phyloP scores from a whole-genome alignment of 2,329 filamentous ascomycete species.

The Fusarium sp. region DNA sequence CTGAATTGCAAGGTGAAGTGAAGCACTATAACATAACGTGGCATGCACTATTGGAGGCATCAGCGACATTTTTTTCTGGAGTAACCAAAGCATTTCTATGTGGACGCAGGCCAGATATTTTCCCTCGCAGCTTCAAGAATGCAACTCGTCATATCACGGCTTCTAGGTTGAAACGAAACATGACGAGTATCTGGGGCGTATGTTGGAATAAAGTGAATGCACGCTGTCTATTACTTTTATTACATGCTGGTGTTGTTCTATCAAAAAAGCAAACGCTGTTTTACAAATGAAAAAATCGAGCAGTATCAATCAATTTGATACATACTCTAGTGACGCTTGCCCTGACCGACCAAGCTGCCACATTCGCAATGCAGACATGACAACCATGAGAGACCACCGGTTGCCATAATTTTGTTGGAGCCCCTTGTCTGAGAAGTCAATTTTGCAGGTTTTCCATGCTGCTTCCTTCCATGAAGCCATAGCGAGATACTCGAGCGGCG shows the following conservation, averaged over 20 bases:
- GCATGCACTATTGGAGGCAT: neutral
- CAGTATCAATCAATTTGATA: conserved; percentile 14
- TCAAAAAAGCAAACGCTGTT: conserved; percentile 10
- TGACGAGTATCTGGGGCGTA: neutral
- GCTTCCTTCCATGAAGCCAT: conserved; percentile 36
- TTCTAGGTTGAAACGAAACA: neutral
- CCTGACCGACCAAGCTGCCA: conserved; percentile 37
- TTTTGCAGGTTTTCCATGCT: conserved; percentile 37
- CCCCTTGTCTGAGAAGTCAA: conserved; percentile 30
- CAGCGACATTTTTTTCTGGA: neutral
- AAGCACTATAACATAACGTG: neutral
- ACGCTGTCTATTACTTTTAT: conserved; percentile 7
- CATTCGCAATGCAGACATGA: conserved; percentile 36
- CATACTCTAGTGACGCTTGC: conserved; percentile 37
- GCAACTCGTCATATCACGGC: neutral
- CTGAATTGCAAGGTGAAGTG: neutral
- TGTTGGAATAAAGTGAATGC: neutral
- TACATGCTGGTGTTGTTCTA: neutral
- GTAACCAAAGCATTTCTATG: neutral
- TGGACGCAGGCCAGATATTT: neutral
- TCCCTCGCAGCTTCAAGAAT: neutral
- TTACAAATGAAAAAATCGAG: conserved; percentile 4
- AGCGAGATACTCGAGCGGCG: conserved; percentile 25
- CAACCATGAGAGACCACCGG: conserved; percentile 35
- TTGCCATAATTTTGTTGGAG: conserved; percentile 20